Conservation (phyloP, 2,329 filamentous ascomycete species). For the Akanthomyces muscarius region DNA sequence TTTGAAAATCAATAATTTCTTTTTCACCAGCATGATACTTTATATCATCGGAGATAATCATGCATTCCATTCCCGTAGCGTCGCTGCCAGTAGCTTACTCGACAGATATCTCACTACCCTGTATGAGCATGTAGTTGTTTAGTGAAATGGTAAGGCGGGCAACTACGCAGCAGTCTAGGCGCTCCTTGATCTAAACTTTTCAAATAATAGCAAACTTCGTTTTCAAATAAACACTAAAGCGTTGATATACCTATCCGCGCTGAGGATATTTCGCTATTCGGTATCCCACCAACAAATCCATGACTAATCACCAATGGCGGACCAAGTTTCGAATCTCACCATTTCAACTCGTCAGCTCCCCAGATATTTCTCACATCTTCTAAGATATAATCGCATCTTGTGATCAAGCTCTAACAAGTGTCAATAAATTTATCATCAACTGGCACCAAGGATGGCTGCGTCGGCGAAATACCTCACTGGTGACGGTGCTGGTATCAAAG, state of each 20-base stretch:
- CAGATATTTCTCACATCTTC: neutral
- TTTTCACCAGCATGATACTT: too few species aligned
- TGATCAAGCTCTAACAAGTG: neutral
- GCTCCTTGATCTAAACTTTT: too few species aligned
- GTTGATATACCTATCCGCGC: too few species aligned
- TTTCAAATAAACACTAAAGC: neutral
- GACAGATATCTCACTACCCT: neutral
- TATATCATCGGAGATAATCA: neutral
- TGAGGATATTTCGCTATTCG: neutral
- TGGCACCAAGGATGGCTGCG: constrained; percentile 16
- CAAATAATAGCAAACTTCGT: too few species aligned
- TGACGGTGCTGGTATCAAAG: constrained; percentile 69
- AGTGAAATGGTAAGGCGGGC: neutral
- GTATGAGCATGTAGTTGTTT: neutral
- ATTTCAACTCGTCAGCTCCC: neutral
- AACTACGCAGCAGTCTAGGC: neutral
- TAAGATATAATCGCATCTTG: too few species aligned
- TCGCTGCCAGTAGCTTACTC: neutral
- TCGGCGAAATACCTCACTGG: constrained; percentile 69
- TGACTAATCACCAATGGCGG: constrained; percentile 10
- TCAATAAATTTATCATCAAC: neutral
- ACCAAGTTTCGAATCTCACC: neutral
- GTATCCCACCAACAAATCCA: neutral
- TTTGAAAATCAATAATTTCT: neutral
- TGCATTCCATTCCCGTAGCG: too few species aligned